Conservation (phyloP, 2,329 filamentous ascomycete genomes). For the Penicillium hesseltinei region DNA sequence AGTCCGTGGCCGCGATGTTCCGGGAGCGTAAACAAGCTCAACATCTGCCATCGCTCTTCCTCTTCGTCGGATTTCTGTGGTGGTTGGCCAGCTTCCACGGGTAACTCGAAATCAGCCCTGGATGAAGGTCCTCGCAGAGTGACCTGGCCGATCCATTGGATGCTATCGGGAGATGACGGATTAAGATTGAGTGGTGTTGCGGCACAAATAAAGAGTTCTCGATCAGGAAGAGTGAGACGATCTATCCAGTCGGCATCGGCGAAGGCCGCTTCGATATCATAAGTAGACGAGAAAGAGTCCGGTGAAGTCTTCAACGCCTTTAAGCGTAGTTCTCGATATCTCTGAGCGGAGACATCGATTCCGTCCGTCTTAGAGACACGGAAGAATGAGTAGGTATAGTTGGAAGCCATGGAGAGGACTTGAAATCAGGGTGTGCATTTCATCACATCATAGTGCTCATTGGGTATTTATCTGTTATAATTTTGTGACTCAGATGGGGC, state of each 20-base stretch:
- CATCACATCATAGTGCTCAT: neutral
- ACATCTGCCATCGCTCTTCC: constrained; percentile 32
- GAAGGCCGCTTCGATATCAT: constrained; percentile 31
- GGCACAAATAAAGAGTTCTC: constrained; percentile 34
- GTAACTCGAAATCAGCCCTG: constrained; percentile 23
- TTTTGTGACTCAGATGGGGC: neutral
- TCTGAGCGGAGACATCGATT: constrained; percentile 9
- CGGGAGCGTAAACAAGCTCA: constrained; percentile 33
- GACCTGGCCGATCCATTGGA: constrained; percentile 33
- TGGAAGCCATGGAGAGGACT: neutral
- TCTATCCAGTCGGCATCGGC: constrained; percentile 26
- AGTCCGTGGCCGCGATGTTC: constrained; percentile 32
- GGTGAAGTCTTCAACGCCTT: constrained; percentile 30
- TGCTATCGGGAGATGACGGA: constrained; percentile 5
- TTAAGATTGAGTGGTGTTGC: constrained; percentile 2
- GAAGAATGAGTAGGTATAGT: neutral
- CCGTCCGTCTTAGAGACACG: constrained; percentile 8
- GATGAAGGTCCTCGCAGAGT: constrained; percentile 32
- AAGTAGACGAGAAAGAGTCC: constrained; percentile 33
- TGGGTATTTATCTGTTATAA: neutral
- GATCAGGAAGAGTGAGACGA: constrained; percentile 20
- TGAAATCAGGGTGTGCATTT: neutral
- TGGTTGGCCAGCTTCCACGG: constrained; percentile 24
- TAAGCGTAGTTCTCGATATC: constrained; percentile 26
- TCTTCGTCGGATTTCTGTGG: constrained; percentile 19